Percentiles rank a stretch among this genome's conserved stretches.
Conservation (phyloP, 2,329 filamentous ascomycete species). For the Elsinoe necatrix region DNA sequence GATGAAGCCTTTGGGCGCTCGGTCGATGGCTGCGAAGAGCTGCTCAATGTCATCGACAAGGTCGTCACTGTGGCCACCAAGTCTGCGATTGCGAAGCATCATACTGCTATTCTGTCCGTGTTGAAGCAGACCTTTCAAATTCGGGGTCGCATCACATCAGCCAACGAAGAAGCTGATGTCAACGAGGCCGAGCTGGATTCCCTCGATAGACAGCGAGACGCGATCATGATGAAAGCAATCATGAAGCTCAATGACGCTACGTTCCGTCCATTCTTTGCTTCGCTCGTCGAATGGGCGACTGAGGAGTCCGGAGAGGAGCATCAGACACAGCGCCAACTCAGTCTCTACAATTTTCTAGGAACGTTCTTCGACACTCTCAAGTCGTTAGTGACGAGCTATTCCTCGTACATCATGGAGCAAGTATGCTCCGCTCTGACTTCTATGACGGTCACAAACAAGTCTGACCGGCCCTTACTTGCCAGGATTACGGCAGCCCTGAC, state of each 20-base stretch:
- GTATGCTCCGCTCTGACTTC: conserved; percentile 54
- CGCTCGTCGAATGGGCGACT: conserved; percentile 73
- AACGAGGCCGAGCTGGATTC: conserved; percentile 40
- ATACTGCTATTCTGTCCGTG: conserved; percentile 56
- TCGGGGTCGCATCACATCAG: conserved; percentile 46
- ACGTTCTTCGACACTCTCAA: conserved; percentile 78
- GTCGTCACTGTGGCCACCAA: conserved; percentile 73
- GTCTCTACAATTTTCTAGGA: conserved; percentile 71
- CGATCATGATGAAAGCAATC: conserved; percentile 68
- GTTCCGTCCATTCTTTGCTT: conserved; percentile 84
- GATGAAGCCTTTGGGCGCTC: conserved; percentile 43
- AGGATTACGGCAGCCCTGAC: conserved; percentile 63
- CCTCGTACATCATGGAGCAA: conserved; percentile 72
- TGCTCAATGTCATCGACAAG: conserved; percentile 59
- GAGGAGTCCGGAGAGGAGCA: conserved; percentile 52
- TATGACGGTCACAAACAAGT: conserved; percentile 34
- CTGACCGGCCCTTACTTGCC: conserved; percentile 56
- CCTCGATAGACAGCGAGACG: conserved; percentile 51
- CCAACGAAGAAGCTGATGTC: conserved; percentile 45
- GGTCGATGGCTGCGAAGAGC: conserved; percentile 54
- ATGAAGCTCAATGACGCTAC: conserved; percentile 92
- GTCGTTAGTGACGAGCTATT: conserved; percentile 89
- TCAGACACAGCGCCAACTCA: conserved; percentile 56
- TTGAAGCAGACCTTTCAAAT: conserved; percentile 55
- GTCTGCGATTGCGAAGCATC: conserved; percentile 66